These are phyloP conservation scores for Rhodocollybia butyracea DNA, from an alignment of 768 basidiomycete genomes.

Conservation along the genomic window DNA sequence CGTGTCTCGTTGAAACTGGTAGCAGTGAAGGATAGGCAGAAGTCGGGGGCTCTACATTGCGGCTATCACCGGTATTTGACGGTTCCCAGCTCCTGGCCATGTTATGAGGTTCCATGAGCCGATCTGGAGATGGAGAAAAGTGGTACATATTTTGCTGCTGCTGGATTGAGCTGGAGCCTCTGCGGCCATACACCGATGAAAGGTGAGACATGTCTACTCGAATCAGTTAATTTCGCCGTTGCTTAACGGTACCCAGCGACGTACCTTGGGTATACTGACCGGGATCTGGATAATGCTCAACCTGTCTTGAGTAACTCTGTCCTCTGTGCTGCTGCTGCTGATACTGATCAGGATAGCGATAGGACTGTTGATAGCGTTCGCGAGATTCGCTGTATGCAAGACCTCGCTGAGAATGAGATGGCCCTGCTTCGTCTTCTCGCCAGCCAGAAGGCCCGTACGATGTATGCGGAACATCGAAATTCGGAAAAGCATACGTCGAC, in stretches of 20 bases:
- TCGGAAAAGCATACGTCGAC: not conserved
- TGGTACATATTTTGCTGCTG: too few relatives aligned
- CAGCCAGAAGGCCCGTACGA: conserved; percentile 23
- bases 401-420: conserved; percentile 26
- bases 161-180: too few relatives aligned
- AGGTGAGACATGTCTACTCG: not conserved
- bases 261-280: conserved; percentile 5
- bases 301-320: not conserved
- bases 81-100: conserved; percentile 1
- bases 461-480: not conserved
- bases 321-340: not conserved
- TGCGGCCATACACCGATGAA: too few relatives aligned
- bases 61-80: not conserved
- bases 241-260: not conserved
- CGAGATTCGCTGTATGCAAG: not conserved
- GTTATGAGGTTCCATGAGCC: not conserved
- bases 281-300: not conserved
- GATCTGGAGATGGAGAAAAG: too few relatives aligned
- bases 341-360: conserved; percentile 1
- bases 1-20: not conserved
- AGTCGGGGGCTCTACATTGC: not conserved
- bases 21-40: conserved; percentile 4
- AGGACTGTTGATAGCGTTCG: not conserved
- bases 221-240: not conserved
- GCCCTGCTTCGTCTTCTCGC: conserved; percentile 45